Conservation (phyloP, 257 asterid species). For the Capsicum baccatum region DNA sequence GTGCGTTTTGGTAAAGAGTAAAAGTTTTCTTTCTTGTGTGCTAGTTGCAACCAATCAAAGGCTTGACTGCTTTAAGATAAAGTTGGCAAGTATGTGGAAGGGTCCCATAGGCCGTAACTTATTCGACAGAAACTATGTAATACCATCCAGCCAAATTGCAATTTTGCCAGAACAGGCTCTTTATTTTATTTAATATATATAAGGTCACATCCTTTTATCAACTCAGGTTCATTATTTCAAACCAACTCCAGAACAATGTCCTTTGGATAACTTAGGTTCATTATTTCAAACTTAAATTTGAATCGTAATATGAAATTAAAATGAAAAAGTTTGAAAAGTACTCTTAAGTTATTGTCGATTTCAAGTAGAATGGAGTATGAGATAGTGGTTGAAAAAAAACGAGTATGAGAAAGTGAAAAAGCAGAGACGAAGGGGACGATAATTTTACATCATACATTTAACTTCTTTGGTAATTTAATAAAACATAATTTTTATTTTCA, state of each 20-base stretch:
- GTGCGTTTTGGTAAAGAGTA: background rate
- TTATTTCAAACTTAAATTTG: background rate
- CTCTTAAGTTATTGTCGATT: no score
- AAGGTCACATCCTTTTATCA: background rate
- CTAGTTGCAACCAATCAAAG: background rate
- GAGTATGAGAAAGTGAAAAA: no score
- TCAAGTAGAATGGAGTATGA: background rate
- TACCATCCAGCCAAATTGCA: background rate
- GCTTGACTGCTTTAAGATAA: background rate
- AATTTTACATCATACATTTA: no score
- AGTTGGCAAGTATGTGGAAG: background rate
- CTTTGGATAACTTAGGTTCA: background rate
- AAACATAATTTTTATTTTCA: no score
- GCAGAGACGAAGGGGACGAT: no score
- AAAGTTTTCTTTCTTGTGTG: background rate
- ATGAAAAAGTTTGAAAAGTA: no score
- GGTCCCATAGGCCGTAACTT: slow-evolving; percentile 17
- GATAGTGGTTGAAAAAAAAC: no score
- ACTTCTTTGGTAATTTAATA: no score
- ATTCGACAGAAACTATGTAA: background rate
- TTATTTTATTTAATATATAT: background rate
- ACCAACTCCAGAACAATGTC: background rate
- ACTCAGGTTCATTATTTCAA: background rate
- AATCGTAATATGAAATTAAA: no score
- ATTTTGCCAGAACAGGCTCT: background rate